A percentile compares a stretch with the other conserved stretches of the same genome.
Evolutionary conservation across 139 green algal genomes (phyloP).

Genomic region (Trebouxia sp.): DNA sequence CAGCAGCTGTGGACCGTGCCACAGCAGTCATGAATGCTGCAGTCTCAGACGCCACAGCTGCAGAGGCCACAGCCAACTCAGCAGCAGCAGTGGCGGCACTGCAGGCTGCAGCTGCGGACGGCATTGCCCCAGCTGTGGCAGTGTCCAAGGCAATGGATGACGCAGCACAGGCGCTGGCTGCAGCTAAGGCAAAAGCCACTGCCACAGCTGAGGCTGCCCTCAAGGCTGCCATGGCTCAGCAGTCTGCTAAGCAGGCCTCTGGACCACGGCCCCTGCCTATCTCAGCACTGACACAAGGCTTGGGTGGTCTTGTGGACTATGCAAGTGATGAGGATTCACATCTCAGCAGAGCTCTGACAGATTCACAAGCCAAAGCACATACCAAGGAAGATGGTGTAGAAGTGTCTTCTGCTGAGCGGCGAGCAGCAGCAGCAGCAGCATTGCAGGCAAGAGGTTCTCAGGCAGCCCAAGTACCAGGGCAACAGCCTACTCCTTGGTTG

Average conservation of each 20-base stretch:
- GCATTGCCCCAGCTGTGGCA: constrained; percentile 12
- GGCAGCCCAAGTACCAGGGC: not conserved
- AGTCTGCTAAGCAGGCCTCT: too few relatives aligned
- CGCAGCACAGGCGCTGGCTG: not conserved
- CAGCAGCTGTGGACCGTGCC: not conserved
- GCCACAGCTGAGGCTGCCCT: constrained; percentile 25
- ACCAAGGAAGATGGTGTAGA: not conserved
- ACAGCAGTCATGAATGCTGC: constrained; percentile 12
- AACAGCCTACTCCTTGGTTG: not conserved
- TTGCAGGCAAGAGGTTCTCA: not conserved
- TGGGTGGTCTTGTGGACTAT: not conserved
- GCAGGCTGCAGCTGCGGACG: constrained; percentile 7
- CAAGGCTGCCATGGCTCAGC: not conserved
- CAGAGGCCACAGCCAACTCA: not conserved
- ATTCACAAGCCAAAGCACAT: not conserved
- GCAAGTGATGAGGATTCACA: constrained; percentile 2
- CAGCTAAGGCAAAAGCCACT: constrained; percentile 24
- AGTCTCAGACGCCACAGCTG: not conserved
- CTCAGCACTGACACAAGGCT: not conserved
- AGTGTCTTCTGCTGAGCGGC: constrained; percentile 15
- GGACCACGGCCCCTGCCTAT: not conserved
- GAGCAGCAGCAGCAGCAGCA: not conserved
- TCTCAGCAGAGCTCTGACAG: not conserved
- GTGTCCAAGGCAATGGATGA: not conserved
- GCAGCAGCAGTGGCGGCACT: constrained; percentile 6